Base-by-base conservation (phyloP, 768 basidiomycete genomes). In the Russula dissimulans region DNA sequence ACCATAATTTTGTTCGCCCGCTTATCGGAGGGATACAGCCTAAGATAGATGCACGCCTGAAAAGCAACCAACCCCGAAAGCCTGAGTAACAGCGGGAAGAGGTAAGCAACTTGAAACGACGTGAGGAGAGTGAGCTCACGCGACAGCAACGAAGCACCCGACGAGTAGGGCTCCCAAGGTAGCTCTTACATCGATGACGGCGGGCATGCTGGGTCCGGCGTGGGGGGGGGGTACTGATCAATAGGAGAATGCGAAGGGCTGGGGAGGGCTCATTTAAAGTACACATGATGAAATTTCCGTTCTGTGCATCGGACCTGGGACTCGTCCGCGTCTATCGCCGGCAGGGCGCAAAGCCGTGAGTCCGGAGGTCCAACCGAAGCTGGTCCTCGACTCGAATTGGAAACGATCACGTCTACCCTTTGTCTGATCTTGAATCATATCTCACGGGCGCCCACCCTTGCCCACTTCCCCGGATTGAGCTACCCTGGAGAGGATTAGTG, bases 51-150 rank as follows among this genome's bases (percentile, higher is more conserved):
- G 53, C 59, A 60, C 5, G 43, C 41, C 38, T 64, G 65, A 7
- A 49, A 38, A 5, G 55, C 52, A 3, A 64, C 59, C 4, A 64
- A 50, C 5, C 65, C 65, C 10, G 65, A 63, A 26, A 66, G 63
- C 11, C 65, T 66, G 39, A n/a, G 3, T 8, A n/a, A 31, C 17
- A 17, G 12, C 22, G 22, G 22, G 22, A 26, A 26, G 22, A 26
- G 8, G 22, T 7, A 49, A 9, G 6, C 12, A 26, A 12, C 60
- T 9, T 41, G 45, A 9, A 31, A 39, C 32, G n/a, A 8, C n/a
- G 29, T 22, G 11, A 31, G 18, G 6, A 42, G 26, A 17, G 32
- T 18, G 26, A 14, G 57, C 59, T 31, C 26, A 66, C 65, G 56
- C 39, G n/a, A 49, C 54, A n/a, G 62, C 58, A 14, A 41, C 9